Percentiles rank a stretch among this genome's conserved stretches.
phyloP scores from a whole-genome alignment of 148 eudicot species.

The Rhododendron molle region DNA sequence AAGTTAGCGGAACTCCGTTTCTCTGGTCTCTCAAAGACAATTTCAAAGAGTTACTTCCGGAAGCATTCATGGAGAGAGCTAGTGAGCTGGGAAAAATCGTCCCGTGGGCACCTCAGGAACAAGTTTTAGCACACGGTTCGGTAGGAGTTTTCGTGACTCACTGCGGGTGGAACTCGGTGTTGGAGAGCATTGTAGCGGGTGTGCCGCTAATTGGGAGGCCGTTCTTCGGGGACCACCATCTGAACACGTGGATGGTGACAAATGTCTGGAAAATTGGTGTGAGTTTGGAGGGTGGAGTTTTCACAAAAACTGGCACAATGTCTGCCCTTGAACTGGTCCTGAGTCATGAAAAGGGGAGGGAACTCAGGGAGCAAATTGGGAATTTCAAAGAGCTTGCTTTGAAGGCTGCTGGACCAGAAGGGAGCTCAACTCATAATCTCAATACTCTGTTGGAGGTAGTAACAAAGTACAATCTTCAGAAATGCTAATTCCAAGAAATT shows the following conservation, averaged over 20 bases:
- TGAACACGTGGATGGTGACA: constrained; percentile 45
- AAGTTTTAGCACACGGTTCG: constrained; percentile 32
- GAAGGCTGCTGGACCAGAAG: constrained; percentile 20
- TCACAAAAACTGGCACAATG: constrained; percentile 19
- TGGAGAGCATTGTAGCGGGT: constrained; percentile 50
- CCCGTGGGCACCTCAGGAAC: constrained; percentile 68
- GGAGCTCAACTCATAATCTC: constrained; percentile 27
- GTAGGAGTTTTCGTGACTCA: constrained; percentile 58
- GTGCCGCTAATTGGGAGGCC: constrained; percentile 69
- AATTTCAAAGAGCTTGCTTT: constrained; percentile 24
- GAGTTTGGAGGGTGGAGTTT: constrained; percentile 34
- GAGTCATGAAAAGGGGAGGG: constrained; percentile 26
- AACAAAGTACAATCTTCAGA: background rate
- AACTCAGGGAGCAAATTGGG: constrained; percentile 17
- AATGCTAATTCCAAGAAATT: background rate
- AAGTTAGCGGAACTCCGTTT: constrained; percentile 32
- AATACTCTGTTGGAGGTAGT: constrained; percentile 16
- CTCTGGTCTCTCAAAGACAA: constrained; percentile 51
- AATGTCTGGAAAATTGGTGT: constrained; percentile 36
- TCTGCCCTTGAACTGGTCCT: constrained; percentile 29
- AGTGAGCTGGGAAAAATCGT: constrained; percentile 38
- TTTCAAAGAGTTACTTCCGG: constrained; percentile 24
- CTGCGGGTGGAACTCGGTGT: constrained; percentile 68
- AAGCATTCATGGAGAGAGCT: constrained; percentile 29
- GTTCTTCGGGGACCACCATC: constrained; percentile 51